Conservation (phyloP, 495 filamentous ascomycete species). For the Hypoxylon lienhwacheense region DNA sequence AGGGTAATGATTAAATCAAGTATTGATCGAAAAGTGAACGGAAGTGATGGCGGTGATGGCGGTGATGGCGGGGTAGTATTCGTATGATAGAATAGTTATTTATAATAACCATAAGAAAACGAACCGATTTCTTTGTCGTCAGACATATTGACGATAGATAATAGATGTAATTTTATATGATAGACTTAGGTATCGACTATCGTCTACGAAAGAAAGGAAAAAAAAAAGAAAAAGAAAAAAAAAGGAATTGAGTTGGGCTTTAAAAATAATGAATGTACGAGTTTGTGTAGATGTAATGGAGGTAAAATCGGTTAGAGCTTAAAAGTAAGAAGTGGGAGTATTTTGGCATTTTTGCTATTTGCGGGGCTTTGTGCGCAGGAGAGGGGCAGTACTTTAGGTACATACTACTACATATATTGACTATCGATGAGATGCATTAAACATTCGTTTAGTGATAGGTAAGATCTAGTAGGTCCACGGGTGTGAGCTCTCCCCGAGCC, state of each 20-base stretch:
- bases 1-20: conserved; percentile 8
- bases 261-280: too few relatives aligned
- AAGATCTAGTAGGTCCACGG: too few relatives aligned
- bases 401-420: too few relatives aligned
- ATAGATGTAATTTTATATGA: too few relatives aligned
- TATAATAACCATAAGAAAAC: conserved; percentile 10
- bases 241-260: conserved; percentile 1
- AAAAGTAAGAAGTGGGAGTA: conserved; percentile 12
- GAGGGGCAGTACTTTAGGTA: conserved; percentile 24
- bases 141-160: conserved; percentile 30
- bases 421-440: too few relatives aligned
- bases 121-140: conserved; percentile 35
- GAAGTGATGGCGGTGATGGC: conserved; percentile 10
- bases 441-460: too few relatives aligned
- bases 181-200: not conserved
- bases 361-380: conserved; percentile 35
- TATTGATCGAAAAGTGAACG: conserved; percentile 9
- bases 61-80: conserved; percentile 28
- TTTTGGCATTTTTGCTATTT: conserved; percentile 33
- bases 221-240: too few relatives aligned
- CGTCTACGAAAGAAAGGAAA: too few relatives aligned
- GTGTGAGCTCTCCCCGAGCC: too few relatives aligned
- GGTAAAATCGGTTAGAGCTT: conserved; percentile 7
- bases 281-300: not conserved
- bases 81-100: conserved; percentile 10